A percentile compares a stretch with the other conserved stretches of the same genome.
Evolutionary conservation across 106 monocot genomes (phyloP).

Genomic region (Dioscorea zingiberensis): DNA sequence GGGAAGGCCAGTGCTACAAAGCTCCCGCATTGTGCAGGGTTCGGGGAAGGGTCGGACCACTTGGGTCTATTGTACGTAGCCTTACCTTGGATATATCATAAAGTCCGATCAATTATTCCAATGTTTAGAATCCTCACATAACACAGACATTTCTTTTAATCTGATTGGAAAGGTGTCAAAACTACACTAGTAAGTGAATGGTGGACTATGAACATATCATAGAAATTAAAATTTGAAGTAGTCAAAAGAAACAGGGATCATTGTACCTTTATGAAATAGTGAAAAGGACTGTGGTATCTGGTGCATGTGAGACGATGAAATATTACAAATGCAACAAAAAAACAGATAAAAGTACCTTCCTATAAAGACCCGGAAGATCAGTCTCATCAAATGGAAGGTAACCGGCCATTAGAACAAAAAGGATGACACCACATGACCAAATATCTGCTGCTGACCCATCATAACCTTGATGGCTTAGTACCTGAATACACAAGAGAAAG

Average conservation of each 20-base stretch:
- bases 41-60: too few relatives aligned
- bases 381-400: constrained; percentile 85
- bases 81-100: too few relatives aligned
- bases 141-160: too few relatives aligned
- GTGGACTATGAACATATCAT: background rate
- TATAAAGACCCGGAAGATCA: constrained; percentile 68
- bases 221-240: background rate
- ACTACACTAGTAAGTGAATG: too few relatives aligned
- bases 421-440: constrained; percentile 96
- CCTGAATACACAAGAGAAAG: constrained; percentile 26
- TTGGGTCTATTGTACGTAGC: too few relatives aligned
- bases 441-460: constrained; percentile 88
- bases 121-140: too few relatives aligned
- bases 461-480: constrained; percentile 76
- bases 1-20: too few relatives aligned
- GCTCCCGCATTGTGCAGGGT: too few relatives aligned
- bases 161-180: too few relatives aligned
- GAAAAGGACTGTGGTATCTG: too few relatives aligned
- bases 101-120: too few relatives aligned
- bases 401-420: constrained; percentile 95
- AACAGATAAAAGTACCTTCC: constrained; percentile 38
- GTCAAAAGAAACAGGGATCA: background rate
- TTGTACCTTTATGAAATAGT: background rate
- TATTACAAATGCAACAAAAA: background rate
- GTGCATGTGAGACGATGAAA: background rate